These are phyloP conservation scores for Oryza australiensis DNA, from an alignment of 176 grass and related monocot species.

Conservation along the genomic window DNA sequence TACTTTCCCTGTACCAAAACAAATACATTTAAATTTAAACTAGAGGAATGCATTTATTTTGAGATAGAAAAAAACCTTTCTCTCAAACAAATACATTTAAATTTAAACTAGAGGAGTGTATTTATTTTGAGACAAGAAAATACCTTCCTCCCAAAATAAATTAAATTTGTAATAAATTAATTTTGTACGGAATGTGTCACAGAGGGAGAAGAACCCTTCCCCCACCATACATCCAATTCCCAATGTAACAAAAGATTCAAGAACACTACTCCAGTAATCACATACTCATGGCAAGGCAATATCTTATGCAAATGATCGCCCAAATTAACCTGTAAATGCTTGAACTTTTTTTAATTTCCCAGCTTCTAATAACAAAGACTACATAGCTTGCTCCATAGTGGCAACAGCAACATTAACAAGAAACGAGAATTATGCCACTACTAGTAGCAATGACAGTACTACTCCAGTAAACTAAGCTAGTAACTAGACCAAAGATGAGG, in stretches of 20 bases:
- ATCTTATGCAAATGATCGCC: not conserved
- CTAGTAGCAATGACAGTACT: slow-evolving; percentile 2
- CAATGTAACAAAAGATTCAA: not conserved
- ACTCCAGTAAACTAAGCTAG: not conserved
- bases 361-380: slow-evolving; percentile 30
- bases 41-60: too few relatives aligned
- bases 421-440: slow-evolving; percentile 29
- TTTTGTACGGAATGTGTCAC: too few relatives aligned
- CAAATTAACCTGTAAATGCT: not conserved
- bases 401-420: slow-evolving; percentile 29
- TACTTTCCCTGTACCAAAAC: too few relatives aligned
- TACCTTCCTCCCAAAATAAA: too few relatives aligned
- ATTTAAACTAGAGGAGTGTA: too few relatives aligned
- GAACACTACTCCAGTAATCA: slow-evolving; percentile 10
- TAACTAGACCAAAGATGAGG: slow-evolving; percentile 24
- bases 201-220: not conserved
- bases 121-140: too few relatives aligned
- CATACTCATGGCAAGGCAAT: not conserved
- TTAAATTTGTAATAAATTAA: too few relatives aligned
- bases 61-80: too few relatives aligned
- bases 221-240: not conserved
- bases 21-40: too few relatives aligned
- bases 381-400: slow-evolving; percentile 11
- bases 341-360: slow-evolving; percentile 10
- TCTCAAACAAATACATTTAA: too few relatives aligned